Base-by-base conservation (phyloP, 495 filamentous ascomycete species). In the Amphirosellinia nigrospora region DNA sequence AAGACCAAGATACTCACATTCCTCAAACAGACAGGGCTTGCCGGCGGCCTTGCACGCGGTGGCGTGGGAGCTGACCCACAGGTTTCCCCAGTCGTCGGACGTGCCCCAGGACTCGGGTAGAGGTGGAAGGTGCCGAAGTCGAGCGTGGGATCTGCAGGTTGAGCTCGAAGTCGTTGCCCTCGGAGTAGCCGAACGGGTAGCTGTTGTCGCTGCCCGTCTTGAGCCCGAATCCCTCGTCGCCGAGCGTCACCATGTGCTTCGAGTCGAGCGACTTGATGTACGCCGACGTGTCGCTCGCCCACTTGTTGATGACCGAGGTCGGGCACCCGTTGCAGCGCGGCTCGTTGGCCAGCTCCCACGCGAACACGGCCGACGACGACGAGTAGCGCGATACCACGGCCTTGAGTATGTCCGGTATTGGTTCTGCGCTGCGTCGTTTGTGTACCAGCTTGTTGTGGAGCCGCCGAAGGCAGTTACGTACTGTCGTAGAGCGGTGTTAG, bases 11-110 rank as follows among this genome's bases (percentile, higher is more conserved):
- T 23, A 82, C 69, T 89, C 89, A 71, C 92, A 92, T 75, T 92
- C 91, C 71, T 93, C 90, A 60, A 90, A 84, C 26, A 92, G 81
- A 50, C 91, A 90, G 0, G 91, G 89, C 78, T 92, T 92, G 26
- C 84, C 85, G 10, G 82, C 84, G 11, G 82, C 84, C 41, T 79
- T 78, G 65, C 87, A 89, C 1, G 86, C 82, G 0, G 78, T 82
- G 2, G 85, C 88, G 68, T 93, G 90, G 60, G 89, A 84, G 4
- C 77, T 78, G 68, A 92, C 83, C 67, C 90, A 92, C 58, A 81
- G 79, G 46, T 83, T 83, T 8, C 85, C 86, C 82, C 80, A 84
- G 46, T 74, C 77, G 34, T 73, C 68, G 34, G 76, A 74, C 70
- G 82, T 83, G 62, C 69, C 73, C 80, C 79, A 84, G 70, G 77